Percentiles rank a stretch among this genome's conserved stretches.
Evolutionary conservation across 2,329 filamentous ascomycete genomes (phyloP).

Genomic region (Cucurbitaria berberidis): DNA sequence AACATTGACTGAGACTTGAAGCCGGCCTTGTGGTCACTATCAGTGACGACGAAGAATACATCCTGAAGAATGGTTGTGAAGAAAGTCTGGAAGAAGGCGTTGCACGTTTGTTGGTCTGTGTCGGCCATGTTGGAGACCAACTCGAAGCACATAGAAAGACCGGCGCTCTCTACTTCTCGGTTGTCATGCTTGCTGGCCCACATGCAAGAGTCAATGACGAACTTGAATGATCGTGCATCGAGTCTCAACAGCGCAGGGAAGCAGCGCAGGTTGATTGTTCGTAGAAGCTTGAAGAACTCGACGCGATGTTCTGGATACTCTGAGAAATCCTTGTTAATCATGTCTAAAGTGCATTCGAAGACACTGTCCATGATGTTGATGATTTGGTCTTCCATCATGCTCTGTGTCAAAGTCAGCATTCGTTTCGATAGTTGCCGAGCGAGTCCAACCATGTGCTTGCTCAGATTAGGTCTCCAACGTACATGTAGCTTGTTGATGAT

Average conservation of each 20-base stretch:
- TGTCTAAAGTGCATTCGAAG: constrained; percentile 96
- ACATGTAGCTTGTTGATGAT: constrained; percentile 96
- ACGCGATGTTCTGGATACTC: constrained; percentile 98
- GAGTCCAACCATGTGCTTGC: constrained; percentile 56
- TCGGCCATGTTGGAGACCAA: constrained; percentile 97
- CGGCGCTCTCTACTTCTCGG: constrained; percentile 93
- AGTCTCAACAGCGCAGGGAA: constrained; percentile 94
- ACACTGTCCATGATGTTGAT: constrained; percentile 98
- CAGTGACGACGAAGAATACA: constrained; percentile 96
- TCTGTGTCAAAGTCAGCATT: constrained; percentile 57
- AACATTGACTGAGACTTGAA: constrained; percentile 98
- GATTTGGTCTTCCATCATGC: constrained; percentile 97
- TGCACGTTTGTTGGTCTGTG: constrained; percentile 82
- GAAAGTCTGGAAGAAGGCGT: constrained; percentile 97
- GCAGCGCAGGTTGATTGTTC: constrained; percentile 95
- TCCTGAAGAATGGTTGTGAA: constrained; percentile 95
- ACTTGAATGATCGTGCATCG: constrained; percentile 97
- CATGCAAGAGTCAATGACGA: constrained; percentile 98
- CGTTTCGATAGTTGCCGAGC: constrained; percentile 19
- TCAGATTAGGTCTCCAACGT: constrained; percentile 65
- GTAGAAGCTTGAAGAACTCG: constrained; percentile 97
- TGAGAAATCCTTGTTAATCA: constrained; percentile 99
- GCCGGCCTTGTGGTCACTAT: constrained; percentile 97
- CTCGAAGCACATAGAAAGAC: constrained; percentile 97
- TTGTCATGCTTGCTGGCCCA: constrained; percentile 99